Conservation (phyloP, 805 yeast genomes). For the Candida koratica region DNA sequence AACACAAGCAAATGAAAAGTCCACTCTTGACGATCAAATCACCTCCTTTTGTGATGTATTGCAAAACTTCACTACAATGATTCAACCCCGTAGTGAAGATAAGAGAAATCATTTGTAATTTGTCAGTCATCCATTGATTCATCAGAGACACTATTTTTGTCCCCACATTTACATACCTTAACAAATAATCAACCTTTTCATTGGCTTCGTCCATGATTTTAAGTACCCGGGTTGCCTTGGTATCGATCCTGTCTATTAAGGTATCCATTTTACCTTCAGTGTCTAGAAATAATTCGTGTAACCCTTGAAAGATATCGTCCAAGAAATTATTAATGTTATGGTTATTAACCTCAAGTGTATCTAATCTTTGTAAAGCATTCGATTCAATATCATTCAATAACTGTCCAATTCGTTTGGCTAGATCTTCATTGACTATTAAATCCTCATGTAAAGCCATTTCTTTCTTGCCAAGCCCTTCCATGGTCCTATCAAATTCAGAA, state of each 20-base stretch:
- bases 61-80: background rate
- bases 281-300: constrained; percentile 5
- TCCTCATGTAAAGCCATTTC: constrained; percentile 1
- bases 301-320: constrained; percentile 6
- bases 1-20: background rate
- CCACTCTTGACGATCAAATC: background rate
- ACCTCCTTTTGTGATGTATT: background rate
- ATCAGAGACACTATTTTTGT: background rate
- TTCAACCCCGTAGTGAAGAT: background rate
- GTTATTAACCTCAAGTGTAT: background rate
- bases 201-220: constrained; percentile 10
- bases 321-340: constrained; percentile 6
- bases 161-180: background rate
- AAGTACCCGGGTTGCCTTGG: constrained; percentile 9
- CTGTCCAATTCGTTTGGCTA: constrained; percentile 5
- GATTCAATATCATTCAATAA: constrained; percentile 6
- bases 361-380: constrained; percentile 1
- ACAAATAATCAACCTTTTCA: constrained; percentile 1
- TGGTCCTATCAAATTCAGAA: constrained; percentile 4
- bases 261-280: constrained; percentile 8
- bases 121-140: background rate
- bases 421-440: constrained; percentile 8
- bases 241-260: constrained; percentile 11
- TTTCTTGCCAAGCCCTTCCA: constrained; percentile 1
- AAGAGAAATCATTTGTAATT: background rate